Evolutionary conservation across 2,329 filamentous ascomycete genomes (phyloP).

Genomic region (Colletotrichum noveboracense): DNA sequence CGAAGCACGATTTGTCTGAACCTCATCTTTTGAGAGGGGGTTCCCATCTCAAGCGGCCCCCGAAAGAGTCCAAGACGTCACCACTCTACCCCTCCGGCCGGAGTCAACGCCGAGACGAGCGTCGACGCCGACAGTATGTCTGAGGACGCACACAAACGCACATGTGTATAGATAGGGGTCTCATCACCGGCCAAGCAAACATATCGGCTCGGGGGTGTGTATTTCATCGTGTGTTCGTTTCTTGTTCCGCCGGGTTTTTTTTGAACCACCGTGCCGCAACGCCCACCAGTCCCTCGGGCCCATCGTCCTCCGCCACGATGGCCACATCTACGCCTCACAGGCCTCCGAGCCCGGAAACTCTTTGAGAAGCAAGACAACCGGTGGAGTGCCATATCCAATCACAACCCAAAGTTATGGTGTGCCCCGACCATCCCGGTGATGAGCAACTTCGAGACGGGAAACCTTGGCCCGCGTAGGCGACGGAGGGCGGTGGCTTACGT

Average conservation of each 20-base stretch:
- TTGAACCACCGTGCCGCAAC: background rate
- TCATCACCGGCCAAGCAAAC: background rate
- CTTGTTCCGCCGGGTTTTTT: background rate
- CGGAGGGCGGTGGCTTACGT: background rate
- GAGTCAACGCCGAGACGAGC: background rate
- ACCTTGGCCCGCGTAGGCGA: background rate
- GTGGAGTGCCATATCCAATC: background rate
- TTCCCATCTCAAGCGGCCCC: too few relatives aligned
- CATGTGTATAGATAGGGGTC: background rate
- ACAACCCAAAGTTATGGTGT: background rate
- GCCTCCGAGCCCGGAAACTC: background rate
- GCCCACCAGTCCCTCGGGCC: background rate
- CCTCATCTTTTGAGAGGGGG: background rate
- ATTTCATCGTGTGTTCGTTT: background rate
- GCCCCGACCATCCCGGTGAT: background rate
- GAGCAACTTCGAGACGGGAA: background rate
- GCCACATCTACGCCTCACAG: background rate
- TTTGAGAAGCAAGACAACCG: background rate
- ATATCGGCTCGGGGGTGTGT: background rate
- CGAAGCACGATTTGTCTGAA: background rate
- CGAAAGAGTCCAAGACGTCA: background rate
- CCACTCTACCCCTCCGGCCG: background rate
- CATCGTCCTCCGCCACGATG: background rate
- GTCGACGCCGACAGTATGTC: background rate
- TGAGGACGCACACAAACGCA: background rate